Base-by-base conservation (phyloP, 176 grass and related monocot species). In the Raddia guianensis region DNA sequence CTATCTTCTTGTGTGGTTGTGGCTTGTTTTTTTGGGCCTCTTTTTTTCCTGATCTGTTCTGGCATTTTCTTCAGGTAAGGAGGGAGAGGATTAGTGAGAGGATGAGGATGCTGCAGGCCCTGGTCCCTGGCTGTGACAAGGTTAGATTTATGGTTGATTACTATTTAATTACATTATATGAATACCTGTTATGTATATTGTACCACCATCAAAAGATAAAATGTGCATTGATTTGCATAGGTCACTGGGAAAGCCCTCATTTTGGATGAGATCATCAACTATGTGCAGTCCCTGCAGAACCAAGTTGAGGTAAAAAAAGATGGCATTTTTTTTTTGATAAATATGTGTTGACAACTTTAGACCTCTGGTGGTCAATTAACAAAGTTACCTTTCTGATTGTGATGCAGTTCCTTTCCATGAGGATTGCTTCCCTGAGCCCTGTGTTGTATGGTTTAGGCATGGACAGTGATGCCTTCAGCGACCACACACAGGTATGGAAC, bases 121-220 rank as follows among this genome's bases (percentile, higher is more conserved):
- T 97, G 75, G 94, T 97, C 64, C 94, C 94, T 83, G 94, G 94
- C 8, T 91, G 94, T 85, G 94, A 91, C 78, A 97, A 94, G 94
- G 94, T 97, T 84, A 54, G 16, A 43, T 52, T 77, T 40, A 40
- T 40, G 63, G 1, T 47, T 67, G 79, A 37, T 33, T 12, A 15
- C 42, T 75, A 16, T 33, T 79, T 66, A 66, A 42, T n/a, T 69
- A 12, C 47, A 18, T 8, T 46, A 12, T 18, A 12, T n/a, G n/a
- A 34, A 6, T 43, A 5, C 56, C 57, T 80, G 21, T 37, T 49
- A 18, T 55, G 12, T 55, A 35, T 76, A 77, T 60, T 55, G 5
- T 71, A 54, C 37, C 87, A 60, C 45, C 16, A 57, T 87, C 43
- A 40, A 32, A 65, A 35, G 16, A 10, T 65, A 76, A 65, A 43